These are phyloP conservation scores for Bertia moriformis DNA, from an alignment of 2,329 filamentous ascomycete species.

Conservation along the genomic window DNA sequence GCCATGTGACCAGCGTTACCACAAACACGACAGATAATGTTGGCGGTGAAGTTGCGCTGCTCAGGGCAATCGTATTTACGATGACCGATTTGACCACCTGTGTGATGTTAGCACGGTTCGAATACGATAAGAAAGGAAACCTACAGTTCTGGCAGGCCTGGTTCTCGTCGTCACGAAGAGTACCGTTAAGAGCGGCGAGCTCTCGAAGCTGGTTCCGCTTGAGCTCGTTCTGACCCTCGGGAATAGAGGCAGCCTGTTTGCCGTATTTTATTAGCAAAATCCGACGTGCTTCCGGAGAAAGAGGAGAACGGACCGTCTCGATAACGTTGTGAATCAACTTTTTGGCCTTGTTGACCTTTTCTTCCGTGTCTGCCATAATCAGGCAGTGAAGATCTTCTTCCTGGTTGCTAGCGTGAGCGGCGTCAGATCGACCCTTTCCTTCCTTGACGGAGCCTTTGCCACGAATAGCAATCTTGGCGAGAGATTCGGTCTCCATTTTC, in stretches of 20 bases:
- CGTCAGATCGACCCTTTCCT: constrained; percentile 96
- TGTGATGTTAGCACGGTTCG: constrained; percentile 11
- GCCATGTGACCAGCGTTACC: constrained; percentile 98
- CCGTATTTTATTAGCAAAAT: constrained; percentile 16
- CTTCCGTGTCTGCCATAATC: constrained; percentile 99
- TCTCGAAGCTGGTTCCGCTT: constrained; percentile 98
- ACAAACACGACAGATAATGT: constrained; percentile 96
- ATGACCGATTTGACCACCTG: constrained; percentile 83
- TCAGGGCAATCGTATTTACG: constrained; percentile 98
- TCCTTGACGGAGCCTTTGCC: constrained; percentile 99
- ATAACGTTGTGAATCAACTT: constrained; percentile 97
- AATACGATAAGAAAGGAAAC: constrained; percentile 3
- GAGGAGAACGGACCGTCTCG: constrained; percentile 62
- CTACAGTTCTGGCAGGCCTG: constrained; percentile 89
- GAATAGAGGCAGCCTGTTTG: constrained; percentile 80
- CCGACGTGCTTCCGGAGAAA: neutral
- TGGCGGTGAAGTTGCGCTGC: constrained; percentile 96
- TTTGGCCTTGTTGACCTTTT: constrained; percentile 99
- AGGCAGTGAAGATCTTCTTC: constrained; percentile 97
- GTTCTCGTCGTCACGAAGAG: constrained; percentile 95
- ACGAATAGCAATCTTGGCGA: constrained; percentile 96
- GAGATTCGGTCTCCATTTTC: constrained; percentile 97
- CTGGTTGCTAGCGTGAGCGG: constrained; percentile 98
- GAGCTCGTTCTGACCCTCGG: constrained; percentile 95
- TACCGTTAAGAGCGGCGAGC: constrained; percentile 95